These are phyloP conservation scores for Chaetomiaceae sp. DNA, from an alignment of 2,329 filamentous ascomycete species.

Conservation along the genomic window DNA sequence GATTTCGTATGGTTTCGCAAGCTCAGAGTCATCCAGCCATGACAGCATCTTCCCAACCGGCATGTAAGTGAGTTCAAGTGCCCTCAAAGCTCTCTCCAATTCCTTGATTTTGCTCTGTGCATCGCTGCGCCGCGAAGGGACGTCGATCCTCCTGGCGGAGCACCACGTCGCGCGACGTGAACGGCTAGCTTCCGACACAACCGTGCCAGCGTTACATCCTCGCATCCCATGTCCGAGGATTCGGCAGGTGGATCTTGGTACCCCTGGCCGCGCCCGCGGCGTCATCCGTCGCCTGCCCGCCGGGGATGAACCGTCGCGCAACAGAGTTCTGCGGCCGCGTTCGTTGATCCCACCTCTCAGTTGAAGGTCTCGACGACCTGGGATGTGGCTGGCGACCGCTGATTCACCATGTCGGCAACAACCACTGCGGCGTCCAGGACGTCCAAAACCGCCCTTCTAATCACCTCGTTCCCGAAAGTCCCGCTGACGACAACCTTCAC, in stretches of 20 bases:
- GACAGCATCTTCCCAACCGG: not conserved
- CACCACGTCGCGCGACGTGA: not conserved
- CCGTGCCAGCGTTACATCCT: not conserved
- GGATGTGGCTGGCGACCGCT: not conserved
- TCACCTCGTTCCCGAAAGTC: slow-evolving; percentile 25
- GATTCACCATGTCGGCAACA: not conserved
- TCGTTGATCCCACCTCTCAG: no score
- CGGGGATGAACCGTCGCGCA: no score
- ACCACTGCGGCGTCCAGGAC: not conserved
- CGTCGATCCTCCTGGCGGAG: not conserved
- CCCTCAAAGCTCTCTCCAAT: not conserved
- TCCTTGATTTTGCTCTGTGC: not conserved
- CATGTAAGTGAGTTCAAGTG: not conserved
- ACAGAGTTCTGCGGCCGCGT: no score
- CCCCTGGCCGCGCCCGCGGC: no score
- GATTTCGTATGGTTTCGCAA: not conserved
- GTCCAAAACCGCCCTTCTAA: not conserved
- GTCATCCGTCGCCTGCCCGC: no score
- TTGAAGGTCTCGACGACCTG: not conserved
- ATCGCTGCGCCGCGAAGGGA: not conserved
- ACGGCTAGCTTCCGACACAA: not conserved
- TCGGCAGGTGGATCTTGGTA: not conserved
- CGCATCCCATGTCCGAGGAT: not conserved
- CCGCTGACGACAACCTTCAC: slow-evolving; percentile 28
- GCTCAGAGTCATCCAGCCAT: no score